phyloP scores from a whole-genome alignment of 1,284 basidiomycete genomes.

The Thecaphora frezii region DNA sequence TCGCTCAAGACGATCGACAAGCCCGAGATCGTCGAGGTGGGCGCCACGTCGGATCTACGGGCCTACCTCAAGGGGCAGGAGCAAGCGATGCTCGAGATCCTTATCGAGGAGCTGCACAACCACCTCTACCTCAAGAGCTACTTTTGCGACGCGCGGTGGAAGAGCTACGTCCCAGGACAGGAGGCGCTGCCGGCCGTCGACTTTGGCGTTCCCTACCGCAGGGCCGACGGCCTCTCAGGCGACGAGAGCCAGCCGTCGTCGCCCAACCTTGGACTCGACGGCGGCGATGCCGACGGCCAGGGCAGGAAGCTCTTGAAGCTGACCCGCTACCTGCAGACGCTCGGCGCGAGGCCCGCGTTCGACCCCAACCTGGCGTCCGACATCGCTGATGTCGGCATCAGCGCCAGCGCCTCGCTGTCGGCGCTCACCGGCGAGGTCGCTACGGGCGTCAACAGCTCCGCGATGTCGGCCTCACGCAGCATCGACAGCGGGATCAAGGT shows the following conservation, averaged over 20 bases:
- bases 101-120: conserved; percentile 92
- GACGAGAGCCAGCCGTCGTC: not conserved
- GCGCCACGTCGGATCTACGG: conserved; percentile 84
- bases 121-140: conserved; percentile 97
- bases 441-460: not conserved
- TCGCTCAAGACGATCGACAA: conserved; percentile 89
- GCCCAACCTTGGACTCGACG: not conserved
- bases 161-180: conserved; percentile 78
- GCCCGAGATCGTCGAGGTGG: conserved; percentile 88
- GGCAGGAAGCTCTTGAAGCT: conserved; percentile 18
- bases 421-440: conserved; percentile 20
- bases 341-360: conserved; percentile 29
- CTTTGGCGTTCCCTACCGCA: conserved; percentile 38
- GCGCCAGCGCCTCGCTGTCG: conserved; percentile 22
- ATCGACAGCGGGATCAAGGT: not conserved
- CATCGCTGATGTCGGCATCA: conserved; percentile 24
- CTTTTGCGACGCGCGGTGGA: conserved; percentile 92
- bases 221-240: not conserved
- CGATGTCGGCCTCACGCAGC: not conserved
- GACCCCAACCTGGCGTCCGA: conserved; percentile 37
- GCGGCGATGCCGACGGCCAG: not conserved
- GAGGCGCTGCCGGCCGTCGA: conserved; percentile 59
- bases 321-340: conserved; percentile 28
- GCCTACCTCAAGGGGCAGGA: conserved; percentile 86
- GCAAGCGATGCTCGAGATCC: conserved; percentile 67